Percentiles rank a stretch among this genome's conserved stretches.
Conservation (phyloP, 2,329 filamentous ascomycete species). For the Pseudogymnoascus sp. region DNA sequence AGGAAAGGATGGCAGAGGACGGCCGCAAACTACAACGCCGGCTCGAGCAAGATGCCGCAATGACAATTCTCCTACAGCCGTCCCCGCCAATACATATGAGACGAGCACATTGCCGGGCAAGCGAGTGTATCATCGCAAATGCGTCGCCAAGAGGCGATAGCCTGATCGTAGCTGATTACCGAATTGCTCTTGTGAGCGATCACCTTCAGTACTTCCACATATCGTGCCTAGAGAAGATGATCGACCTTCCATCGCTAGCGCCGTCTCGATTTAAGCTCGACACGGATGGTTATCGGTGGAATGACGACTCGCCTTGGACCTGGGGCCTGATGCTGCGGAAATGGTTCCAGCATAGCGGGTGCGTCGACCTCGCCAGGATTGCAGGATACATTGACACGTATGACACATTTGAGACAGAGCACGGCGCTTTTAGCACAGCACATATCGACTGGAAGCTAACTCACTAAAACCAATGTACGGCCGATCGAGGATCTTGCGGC, state of each 20-base stretch:
- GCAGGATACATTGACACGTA: slow-evolving; percentile 1
- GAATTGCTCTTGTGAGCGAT: not conserved
- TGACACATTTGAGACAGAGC: not conserved
- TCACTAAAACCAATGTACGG: not conserved
- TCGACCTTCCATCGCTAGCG: not conserved
- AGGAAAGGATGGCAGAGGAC: no score
- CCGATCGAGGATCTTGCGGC: not conserved
- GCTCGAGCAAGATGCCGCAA: no score
- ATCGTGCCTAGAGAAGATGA: not conserved
- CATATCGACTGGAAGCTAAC: not conserved
- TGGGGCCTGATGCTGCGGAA: not conserved
- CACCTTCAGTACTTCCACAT: not conserved
- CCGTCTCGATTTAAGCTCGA: not conserved
- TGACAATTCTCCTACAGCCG: no score
- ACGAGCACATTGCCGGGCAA: no score
- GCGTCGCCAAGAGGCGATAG: no score
- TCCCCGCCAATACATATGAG: no score
- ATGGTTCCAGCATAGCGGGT: not conserved
- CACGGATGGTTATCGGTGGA: not conserved
- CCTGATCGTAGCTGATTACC: not conserved
- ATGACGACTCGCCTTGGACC: not conserved
- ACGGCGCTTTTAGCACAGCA: not conserved
- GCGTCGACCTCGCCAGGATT: not conserved
- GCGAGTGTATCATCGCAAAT: no score
- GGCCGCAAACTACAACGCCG: no score